Base-by-base conservation (phyloP, 2,329 filamentous ascomycete species). In the Fusarium redolens region DNA sequence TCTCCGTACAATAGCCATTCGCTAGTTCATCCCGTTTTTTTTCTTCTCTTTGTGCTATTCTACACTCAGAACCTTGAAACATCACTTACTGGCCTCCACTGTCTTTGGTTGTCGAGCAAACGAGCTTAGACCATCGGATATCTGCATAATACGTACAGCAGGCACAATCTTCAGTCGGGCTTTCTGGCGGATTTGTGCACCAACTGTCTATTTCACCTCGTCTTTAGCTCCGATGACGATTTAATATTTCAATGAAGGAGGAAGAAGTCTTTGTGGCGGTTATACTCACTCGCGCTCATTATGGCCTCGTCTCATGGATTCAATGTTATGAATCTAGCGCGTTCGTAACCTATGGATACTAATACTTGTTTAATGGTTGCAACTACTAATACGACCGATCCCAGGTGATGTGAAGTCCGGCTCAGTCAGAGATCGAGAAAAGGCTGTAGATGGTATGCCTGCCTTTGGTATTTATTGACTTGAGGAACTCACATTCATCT, bases 391-490 rank as follows among this genome's bases (percentile, higher is more conserved):
- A 37, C 22, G 31, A 40, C 37, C 18, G 22, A 41, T n/a, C 38
- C 13, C 65, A 85, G 82, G 75, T 28, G 77, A 81, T 50, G 78
- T 83, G 50, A 82, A 80, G 56, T 78, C 78, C 22, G 79, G 78
- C 12, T 77, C 78, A 33, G 30, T 82, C 45, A 85, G 81, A 70
- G 79, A 83, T 48, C 81, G 84, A 35, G 81, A 82, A 33, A 79
- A 81, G 38, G 84, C 83, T 15, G 71, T 86, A 3, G 83, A 85
- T 71, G 83, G 84, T 85, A 74, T 40, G 4, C 11, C 52, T 41
- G 15, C 22, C 18, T n/a, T 40, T 33, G 35, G 18, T 57, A 50
- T 41, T 38, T 31, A 35, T 58, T 4, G 12, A 28, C 22, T 35
- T 20, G 5, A 51, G 40, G 52, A n/a, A 20, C 71, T 72, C 22